Evolutionary conservation across 2,329 filamentous ascomycete genomes (phyloP).

Genomic region (Thelonectria blattea): DNA sequence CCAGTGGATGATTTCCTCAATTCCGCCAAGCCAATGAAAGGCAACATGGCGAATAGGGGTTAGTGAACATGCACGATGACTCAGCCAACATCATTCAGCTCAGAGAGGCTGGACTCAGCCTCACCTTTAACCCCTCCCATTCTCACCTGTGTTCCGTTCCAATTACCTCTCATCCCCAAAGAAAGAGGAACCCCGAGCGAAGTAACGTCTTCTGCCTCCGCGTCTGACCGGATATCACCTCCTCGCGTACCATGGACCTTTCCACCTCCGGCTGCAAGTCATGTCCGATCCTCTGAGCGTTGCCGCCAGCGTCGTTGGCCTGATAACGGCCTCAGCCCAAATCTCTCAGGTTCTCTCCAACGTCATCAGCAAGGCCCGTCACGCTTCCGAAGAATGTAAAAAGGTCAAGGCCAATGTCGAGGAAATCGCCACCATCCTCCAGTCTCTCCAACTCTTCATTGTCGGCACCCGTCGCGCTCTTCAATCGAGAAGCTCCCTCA

Average conservation of each 20-base stretch:
- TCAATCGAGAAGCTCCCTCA: constrained; percentile 13
- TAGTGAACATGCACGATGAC: too few relatives aligned
- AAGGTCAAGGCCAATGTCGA: constrained; percentile 10
- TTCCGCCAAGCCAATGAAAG: too few relatives aligned
- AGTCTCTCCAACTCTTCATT: constrained; percentile 2
- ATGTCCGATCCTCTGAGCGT: constrained; percentile 22
- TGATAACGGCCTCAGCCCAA: constrained; percentile 13
- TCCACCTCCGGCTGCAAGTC: not conserved
- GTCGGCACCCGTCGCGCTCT: not conserved
- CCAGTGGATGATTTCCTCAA: too few relatives aligned
- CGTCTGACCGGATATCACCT: too few relatives aligned
- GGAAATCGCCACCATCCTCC: constrained; percentile 2
- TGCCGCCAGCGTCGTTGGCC: constrained; percentile 18
- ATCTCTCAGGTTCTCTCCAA: constrained; percentile 14
- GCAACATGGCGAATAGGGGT: too few relatives aligned
- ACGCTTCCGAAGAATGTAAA: constrained; percentile 16
- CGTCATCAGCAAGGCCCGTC: constrained; percentile 15
- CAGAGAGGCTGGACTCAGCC: too few relatives aligned
- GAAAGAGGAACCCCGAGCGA: too few relatives aligned
- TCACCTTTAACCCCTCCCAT: too few relatives aligned
- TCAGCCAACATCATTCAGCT: too few relatives aligned
- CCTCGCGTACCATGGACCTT: not conserved
- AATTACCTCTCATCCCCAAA: too few relatives aligned
- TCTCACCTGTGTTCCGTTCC: too few relatives aligned
- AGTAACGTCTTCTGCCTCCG: too few relatives aligned